Evolutionary conservation across 148 eudicot species (phyloP).

Genomic region (Heliosperma pusillum): DNA sequence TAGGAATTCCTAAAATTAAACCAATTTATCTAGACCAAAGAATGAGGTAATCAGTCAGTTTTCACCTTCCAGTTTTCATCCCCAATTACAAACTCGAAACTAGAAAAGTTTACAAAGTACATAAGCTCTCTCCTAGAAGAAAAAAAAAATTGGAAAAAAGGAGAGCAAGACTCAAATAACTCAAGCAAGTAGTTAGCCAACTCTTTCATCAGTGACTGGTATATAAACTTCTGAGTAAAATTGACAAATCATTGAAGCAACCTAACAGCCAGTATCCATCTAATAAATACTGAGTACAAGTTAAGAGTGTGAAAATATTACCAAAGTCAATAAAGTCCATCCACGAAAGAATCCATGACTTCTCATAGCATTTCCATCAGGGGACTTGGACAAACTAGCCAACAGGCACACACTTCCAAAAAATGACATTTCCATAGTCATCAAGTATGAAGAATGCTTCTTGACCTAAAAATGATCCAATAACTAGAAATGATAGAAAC

Average conservation of each 20-base stretch:
- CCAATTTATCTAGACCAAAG: too few species aligned
- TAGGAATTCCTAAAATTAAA: neutral
- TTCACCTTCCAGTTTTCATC: neutral
- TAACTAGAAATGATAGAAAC: neutral
- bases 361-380: conserved; percentile 84
- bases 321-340: conserved; percentile 84
- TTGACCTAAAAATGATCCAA: conserved; percentile 50
- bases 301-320: conserved; percentile 25
- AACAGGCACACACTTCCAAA: conserved; percentile 82
- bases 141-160: neutral
- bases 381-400: conserved; percentile 81
- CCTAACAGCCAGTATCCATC: neutral
- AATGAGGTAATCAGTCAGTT: neutral
- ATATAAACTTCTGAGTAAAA: neutral
- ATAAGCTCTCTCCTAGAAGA: too few species aligned
- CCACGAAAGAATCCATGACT: conserved; percentile 75
- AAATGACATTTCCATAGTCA: conserved; percentile 97
- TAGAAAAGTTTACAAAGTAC: neutral
- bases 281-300: conserved; percentile 6
- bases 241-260: neutral
- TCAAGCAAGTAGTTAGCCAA: neutral
- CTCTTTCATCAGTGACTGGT: neutral
- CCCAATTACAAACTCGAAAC: neutral
- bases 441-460: conserved; percentile 85
- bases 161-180: neutral